Conservation (phyloP, 2,329 filamentous ascomycete genomes). For the Chrysoporthe deuterocubensis region DNA sequence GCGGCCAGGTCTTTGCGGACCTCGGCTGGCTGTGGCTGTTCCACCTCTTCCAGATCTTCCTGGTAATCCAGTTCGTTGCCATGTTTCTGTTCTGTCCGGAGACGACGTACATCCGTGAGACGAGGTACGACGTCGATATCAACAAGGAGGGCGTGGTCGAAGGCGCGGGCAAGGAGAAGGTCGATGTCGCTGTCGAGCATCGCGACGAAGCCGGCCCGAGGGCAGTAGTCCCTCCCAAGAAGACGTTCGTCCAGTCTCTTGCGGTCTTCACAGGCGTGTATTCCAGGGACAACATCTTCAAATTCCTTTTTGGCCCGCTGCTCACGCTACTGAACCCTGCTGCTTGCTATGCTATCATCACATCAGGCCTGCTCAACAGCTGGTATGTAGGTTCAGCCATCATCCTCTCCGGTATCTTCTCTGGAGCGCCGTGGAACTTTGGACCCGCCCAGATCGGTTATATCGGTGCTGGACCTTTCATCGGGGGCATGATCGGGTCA, state of each 20-base stretch:
- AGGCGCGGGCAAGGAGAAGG: not conserved
- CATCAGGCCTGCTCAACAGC: constrained; percentile 41
- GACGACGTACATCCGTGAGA: constrained; percentile 40
- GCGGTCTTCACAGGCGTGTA: constrained; percentile 12
- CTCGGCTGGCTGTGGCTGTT: constrained; percentile 39
- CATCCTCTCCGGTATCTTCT: constrained; percentile 46
- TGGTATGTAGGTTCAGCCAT: constrained; percentile 45
- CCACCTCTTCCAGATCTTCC: constrained; percentile 40
- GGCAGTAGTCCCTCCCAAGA: not conserved
- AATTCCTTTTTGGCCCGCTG: constrained; percentile 37
- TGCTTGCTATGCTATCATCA: constrained; percentile 43
- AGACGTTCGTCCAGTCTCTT: constrained; percentile 6
- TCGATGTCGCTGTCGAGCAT: not conserved
- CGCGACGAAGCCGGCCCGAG: not conserved
- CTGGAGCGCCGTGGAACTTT: constrained; percentile 42
- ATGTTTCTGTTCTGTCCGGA: constrained; percentile 45
- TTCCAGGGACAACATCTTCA: constrained; percentile 16
- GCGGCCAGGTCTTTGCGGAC: constrained; percentile 31
- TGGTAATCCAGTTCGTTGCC: constrained; percentile 37
- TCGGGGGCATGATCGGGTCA: constrained; percentile 42
- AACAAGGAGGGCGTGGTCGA: not conserved
- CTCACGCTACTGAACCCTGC: constrained; percentile 44
- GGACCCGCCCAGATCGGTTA: constrained; percentile 43
- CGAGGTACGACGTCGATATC: constrained; percentile 9
- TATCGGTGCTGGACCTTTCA: constrained; percentile 43